Conservation (phyloP, 257 asterid genomes). For the Solanum neorickii region DNA sequence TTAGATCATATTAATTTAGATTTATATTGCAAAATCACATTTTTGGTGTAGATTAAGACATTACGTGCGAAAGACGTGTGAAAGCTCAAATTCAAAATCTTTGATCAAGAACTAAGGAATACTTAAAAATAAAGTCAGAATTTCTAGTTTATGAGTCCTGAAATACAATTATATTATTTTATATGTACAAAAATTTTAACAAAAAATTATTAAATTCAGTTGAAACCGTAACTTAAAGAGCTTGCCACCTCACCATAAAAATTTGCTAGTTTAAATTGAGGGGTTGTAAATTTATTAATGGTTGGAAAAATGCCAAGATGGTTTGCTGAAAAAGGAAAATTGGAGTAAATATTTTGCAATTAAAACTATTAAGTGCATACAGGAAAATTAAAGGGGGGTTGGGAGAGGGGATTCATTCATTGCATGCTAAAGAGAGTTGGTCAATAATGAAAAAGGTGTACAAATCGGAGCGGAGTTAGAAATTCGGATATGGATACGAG, state of each 20-base stretch:
- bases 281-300: constrained; percentile 8
- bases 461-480: too few species aligned
- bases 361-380: not conserved
- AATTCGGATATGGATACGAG: not conserved
- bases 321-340: constrained; percentile 9
- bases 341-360: constrained; percentile 5
- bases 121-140: not conserved
- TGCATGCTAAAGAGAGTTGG: not conserved
- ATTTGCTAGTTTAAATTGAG: constrained; percentile 5
- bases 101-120: not conserved
- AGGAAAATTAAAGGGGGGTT: not conserved
- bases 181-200: not conserved
- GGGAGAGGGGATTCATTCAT: not conserved
- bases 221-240: not conserved
- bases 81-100: not conserved
- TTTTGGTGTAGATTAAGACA: not conserved
- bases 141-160: not conserved
- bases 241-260: not conserved
- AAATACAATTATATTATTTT: not conserved
- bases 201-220: not conserved
- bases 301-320: constrained; percentile 8
- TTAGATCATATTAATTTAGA: not conserved
- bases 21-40: not conserved
- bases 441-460: not conserved
- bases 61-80: too few species aligned